Conservation (phyloP, 2,329 filamentous ascomycete species). For the Scolecobasidium constrictum region DNA sequence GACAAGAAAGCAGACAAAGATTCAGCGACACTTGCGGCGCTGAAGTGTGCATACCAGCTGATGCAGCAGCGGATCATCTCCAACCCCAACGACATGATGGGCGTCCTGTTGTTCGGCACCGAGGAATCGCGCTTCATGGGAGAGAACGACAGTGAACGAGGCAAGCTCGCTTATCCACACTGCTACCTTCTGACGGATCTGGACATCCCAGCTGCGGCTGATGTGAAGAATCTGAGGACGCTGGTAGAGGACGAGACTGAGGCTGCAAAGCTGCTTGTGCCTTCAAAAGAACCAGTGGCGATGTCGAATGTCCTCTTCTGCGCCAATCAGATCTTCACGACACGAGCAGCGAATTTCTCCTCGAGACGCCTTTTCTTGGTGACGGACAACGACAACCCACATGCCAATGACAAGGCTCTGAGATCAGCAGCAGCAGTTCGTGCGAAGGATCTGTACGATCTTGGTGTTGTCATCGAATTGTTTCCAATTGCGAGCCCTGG, state of each 20-base stretch:
- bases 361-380: conserved; percentile 91
- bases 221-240: conserved; percentile 68
- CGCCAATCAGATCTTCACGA: conserved; percentile 93
- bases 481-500: conserved; percentile 73
- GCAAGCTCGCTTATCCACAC: conserved; percentile 64
- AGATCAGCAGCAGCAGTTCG: conserved; percentile 71
- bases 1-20: conserved; percentile 59
- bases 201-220: conserved; percentile 73
- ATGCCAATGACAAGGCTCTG: conserved; percentile 58
- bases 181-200: conserved; percentile 88
- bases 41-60: conserved; percentile 88
- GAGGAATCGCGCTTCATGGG: conserved; percentile 70
- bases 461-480: conserved; percentile 82
- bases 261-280: conserved; percentile 55
- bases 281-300: conserved; percentile 57
- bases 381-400: conserved; percentile 86
- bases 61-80: conserved; percentile 99
- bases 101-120: conserved; percentile 84
- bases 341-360: conserved; percentile 85
- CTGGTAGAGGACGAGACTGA: conserved; percentile 72
- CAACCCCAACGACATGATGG: conserved; percentile 94
- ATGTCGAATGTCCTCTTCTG: conserved; percentile 92
- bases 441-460: conserved; percentile 89
- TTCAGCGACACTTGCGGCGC: conserved; percentile 67
- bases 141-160: conserved; percentile 46